phyloP scores from a whole-genome alignment of 768 basidiomycete genomes.

The Agrocybe pediades region DNA sequence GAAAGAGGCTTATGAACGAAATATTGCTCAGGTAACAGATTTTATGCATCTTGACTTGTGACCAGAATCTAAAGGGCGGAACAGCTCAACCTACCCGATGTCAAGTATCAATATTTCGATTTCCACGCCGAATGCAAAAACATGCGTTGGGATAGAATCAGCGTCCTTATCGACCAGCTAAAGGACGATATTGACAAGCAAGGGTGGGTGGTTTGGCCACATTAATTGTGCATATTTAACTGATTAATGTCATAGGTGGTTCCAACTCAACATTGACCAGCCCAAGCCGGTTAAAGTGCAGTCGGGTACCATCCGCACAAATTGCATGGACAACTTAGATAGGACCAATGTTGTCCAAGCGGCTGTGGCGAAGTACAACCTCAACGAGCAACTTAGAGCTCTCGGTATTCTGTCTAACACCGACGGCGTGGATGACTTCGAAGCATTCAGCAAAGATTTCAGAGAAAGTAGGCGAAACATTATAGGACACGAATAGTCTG shows the following conservation, averaged over 20 bases:
- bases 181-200: slow-evolving; percentile 68
- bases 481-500: neutral
- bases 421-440: slow-evolving; percentile 81
- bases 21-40: slow-evolving; percentile 57
- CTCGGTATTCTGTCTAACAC: slow-evolving; percentile 71
- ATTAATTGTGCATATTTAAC: neutral
- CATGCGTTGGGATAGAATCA: slow-evolving; percentile 94
- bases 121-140: slow-evolving; percentile 95
- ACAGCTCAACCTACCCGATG: slow-evolving; percentile 64
- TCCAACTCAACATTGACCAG: slow-evolving; percentile 59
- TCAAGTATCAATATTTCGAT: slow-evolving; percentile 94
- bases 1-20: slow-evolving; percentile 92
- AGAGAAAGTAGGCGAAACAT: slow-evolving; percentile 69
- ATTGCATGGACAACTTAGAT: slow-evolving; percentile 98
- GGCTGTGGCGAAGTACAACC: slow-evolving; percentile 82
- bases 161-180: slow-evolving; percentile 74
- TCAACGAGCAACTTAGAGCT: slow-evolving; percentile 75
- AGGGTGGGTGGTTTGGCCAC: slow-evolving; percentile 49
- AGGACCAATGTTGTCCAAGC: slow-evolving; percentile 97
- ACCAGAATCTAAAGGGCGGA: neutral
- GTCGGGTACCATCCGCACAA: slow-evolving; percentile 82
- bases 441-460: slow-evolving; percentile 78
- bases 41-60: neutral
- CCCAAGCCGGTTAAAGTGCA: slow-evolving; percentile 60
- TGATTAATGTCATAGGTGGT: slow-evolving; percentile 55